Conservation (phyloP, 352 stramenopile species). For the Pythium guiyangense region DNA sequence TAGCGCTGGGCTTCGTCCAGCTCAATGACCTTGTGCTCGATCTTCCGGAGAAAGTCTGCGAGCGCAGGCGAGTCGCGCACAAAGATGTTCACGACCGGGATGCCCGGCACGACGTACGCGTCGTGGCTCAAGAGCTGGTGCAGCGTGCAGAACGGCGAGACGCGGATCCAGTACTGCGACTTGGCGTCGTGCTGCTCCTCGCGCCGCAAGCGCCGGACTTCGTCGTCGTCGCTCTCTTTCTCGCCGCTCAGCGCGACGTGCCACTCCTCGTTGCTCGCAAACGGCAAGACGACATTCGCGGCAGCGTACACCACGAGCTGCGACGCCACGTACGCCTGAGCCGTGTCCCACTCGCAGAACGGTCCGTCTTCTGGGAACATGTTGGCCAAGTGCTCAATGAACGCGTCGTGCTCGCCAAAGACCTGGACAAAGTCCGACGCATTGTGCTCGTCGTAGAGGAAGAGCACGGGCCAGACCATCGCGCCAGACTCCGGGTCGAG, state of each 20-base stretch:
- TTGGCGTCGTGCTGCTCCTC: slow-evolving; percentile 79
- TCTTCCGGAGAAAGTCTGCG: slow-evolving; percentile 61
- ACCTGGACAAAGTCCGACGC: slow-evolving; percentile 82
- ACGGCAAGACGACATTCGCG: slow-evolving; percentile 67
- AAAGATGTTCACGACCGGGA: slow-evolving; percentile 83
- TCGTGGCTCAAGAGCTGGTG: slow-evolving; percentile 62
- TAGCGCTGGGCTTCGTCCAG: slow-evolving; percentile 27
- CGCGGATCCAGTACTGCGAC: slow-evolving; percentile 68
- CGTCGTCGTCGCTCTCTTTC: slow-evolving; percentile 61
- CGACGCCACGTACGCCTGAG: slow-evolving; percentile 70
- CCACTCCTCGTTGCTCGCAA: slow-evolving; percentile 60
- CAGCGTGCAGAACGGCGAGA: slow-evolving; percentile 79
- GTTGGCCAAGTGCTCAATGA: slow-evolving; percentile 86
- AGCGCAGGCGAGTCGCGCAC: slow-evolving; percentile 61
- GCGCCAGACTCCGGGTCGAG: slow-evolving; percentile 50
- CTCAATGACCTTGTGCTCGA: slow-evolving; percentile 53
- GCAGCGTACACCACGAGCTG: slow-evolving; percentile 71
- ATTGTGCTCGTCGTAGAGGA: slow-evolving; percentile 83
- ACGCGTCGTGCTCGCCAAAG: slow-evolving; percentile 72
- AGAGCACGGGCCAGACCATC: slow-evolving; percentile 81
- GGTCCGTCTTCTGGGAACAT: slow-evolving; percentile 87
- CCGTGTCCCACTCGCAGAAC: slow-evolving; percentile 75
- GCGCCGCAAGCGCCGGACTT: slow-evolving; percentile 48
- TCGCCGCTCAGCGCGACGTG: slow-evolving; percentile 73
- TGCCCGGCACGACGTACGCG: slow-evolving; percentile 79